Evolutionary conservation across 495 filamentous ascomycete species (phyloP).

Genomic region (Neurospora sp.): DNA sequence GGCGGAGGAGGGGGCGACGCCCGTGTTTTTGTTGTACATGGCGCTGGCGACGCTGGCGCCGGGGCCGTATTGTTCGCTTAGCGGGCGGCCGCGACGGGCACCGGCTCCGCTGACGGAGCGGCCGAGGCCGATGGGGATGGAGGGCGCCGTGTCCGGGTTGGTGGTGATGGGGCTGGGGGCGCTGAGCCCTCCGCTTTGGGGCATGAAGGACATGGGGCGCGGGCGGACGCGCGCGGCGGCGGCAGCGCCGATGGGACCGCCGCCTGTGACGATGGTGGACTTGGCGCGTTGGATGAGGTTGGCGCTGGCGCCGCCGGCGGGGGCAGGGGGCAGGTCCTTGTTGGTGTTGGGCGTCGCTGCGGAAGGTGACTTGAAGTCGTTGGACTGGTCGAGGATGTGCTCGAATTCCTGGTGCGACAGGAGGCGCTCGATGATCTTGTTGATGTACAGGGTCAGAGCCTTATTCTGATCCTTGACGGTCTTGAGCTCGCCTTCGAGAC

Average conservation of each 20-base stretch:
- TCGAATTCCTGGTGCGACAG: constrained; percentile 92
- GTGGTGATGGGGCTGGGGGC: no score
- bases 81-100: constrained; percentile 43
- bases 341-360: constrained; percentile 40
- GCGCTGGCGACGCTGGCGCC: constrained; percentile 56
- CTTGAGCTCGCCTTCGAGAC: constrained; percentile 69
- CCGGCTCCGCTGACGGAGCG: constrained; percentile 41
- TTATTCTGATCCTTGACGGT: constrained; percentile 90
- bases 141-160: no score
- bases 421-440: constrained; percentile 92
- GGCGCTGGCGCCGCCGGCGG: constrained; percentile 45
- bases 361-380: constrained; percentile 34
- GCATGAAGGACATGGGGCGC: no score
- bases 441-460: constrained; percentile 91
- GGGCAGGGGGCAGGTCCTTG: constrained; percentile 79
- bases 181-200: no score
- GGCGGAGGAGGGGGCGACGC: constrained; percentile 45
- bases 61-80: constrained; percentile 60
- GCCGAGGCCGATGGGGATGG: neutral
- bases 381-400: constrained; percentile 72
- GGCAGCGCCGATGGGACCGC: constrained; percentile 2
- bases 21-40: constrained; percentile 62
- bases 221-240: no score
- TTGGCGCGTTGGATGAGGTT: constrained; percentile 71
- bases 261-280: constrained; percentile 53